Evolutionary conservation across 345 rosid genomes (phyloP), one percentile per base, ranked within the genome.

Genomic region (Salix suchowensis): DNA sequence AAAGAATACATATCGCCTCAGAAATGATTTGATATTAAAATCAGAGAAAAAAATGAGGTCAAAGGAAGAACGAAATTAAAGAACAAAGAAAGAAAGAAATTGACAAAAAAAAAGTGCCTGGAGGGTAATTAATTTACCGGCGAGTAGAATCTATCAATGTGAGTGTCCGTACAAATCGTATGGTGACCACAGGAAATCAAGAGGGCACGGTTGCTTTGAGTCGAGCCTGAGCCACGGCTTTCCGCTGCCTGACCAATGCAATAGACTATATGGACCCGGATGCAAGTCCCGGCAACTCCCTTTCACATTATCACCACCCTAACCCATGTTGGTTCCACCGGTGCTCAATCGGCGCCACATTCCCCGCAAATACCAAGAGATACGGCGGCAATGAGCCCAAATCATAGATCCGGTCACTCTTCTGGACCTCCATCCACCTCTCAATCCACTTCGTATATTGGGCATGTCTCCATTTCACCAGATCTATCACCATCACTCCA

Each of bases 191-290:
- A 93, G 87, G 0, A 90, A 80, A 78, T 95, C 98, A 0, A 93
- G 89, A 23, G 96, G 97, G 76, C 98, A 95, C 19, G 96, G 86
- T 71, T 82, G 83, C 86, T 86, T 87, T 4, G 97, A 84, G 79
- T 92, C 97, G 39, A 95, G 88, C 87, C 98, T 84, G 26, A 88
- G 78, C 98, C 98, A 95, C 1, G 98, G 98, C 88, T 95, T 95
- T 65, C 98, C 97, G 81, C 97, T 91, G 36, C 98, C 98, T 36
- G 98, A 95, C 98, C 98, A 95, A 85, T 95, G 98, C 67, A 95
- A 83, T 64, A 95, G 89, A 78, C 98, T 95, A 61, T 91, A 94
- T 64, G 98, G 97, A 74, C 98, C 97, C 0, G 96, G 88, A 77
- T 95, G 98, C 26, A 95, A 75, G 85, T 93, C 89, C 36, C 98